Evolutionary conservation across 2,329 filamentous ascomycete genomes (phyloP), one percentile per base, ranked within the genome.

Genomic region (Exserohilum rostratum): DNA sequence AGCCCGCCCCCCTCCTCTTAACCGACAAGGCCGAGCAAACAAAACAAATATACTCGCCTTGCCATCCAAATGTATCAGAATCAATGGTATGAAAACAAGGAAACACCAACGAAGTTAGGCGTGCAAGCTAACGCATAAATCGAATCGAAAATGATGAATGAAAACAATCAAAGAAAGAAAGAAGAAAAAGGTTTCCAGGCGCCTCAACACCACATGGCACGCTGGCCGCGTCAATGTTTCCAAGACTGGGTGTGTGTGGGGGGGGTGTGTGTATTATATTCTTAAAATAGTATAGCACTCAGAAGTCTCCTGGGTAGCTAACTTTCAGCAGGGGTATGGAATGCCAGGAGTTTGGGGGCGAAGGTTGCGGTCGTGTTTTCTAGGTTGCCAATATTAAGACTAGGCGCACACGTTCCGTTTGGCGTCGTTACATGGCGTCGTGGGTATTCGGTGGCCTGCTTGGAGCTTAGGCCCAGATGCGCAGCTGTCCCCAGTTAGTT

Each of bases 381-480:
- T 71, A 55, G 49, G 35, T 61, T 48, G 64, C 61, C 64, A 60
- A 64, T 65, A 67, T 63, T 67, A 68, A 56, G 42, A 55, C 51
- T 58, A 55, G 52, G 62, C 56, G 62, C 69, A 60, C 65, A 66
- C 59, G 63, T 64, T 69, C 65, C 58, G 66, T 61, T 61, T 70
- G 62, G 64, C 68, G 65, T 71, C 61, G 63, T 72, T 65, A 67
- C 64, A 67, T 69, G 59, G 61, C 61, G 58, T 67, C 65, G 61
- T 60, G 60, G 42, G 63, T 55, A 62, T 45, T 60, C 35, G 34
- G 50, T 34, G 39, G 52, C 61, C 50, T 52, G 46, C 55, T 25
- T 25, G 42, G 60, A 55, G 40, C 61, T 72, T 74, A 82, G 76
- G 80, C 80, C 80, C 80, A 82, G 68, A 82, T 80, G 55, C 80